Evolutionary conservation across 139 green algal genomes (phyloP).

Genomic region (Yamagishiella unicocca): DNA sequence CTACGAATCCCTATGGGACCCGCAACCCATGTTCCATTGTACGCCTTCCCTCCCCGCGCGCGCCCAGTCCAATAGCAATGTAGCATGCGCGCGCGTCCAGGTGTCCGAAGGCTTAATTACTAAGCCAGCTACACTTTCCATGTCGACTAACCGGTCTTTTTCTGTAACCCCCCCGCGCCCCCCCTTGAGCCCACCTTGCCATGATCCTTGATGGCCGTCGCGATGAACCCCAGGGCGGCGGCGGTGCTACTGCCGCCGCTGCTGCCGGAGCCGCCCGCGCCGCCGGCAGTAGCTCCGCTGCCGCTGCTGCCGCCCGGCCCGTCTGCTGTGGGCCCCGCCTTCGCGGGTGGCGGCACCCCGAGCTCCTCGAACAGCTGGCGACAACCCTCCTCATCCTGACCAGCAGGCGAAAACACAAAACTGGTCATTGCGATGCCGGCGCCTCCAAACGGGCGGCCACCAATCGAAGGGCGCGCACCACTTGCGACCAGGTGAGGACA

Average conservation of each 20-base stretch:
- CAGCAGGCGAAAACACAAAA: not conserved
- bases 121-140: no score
- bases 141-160: no score
- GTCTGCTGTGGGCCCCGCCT: no score
- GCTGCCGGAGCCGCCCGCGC: not conserved
- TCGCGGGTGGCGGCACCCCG: not conserved
- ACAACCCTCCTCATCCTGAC: slow-evolving; percentile 9
- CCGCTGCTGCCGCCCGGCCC: not conserved
- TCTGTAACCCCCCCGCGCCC: not conserved
- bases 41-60: no score
- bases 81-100: no score
- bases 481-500: no score
- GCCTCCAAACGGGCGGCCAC: no score
- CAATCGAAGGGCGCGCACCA: no score
- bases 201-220: slow-evolving; percentile 68
- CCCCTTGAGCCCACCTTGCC: slow-evolving; percentile 64
- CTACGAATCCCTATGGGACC: no score
- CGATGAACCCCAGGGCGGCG: slow-evolving; percentile 75
- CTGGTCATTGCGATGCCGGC: not conserved
- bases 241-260: slow-evolving; percentile 21
- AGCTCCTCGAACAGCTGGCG: slow-evolving; percentile 10
- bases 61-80: no score
- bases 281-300: not conserved
- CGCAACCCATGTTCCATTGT: no score
- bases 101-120: no score